Conservation (phyloP, 208 protist species). For the Leishmania tarentolae region DNA sequence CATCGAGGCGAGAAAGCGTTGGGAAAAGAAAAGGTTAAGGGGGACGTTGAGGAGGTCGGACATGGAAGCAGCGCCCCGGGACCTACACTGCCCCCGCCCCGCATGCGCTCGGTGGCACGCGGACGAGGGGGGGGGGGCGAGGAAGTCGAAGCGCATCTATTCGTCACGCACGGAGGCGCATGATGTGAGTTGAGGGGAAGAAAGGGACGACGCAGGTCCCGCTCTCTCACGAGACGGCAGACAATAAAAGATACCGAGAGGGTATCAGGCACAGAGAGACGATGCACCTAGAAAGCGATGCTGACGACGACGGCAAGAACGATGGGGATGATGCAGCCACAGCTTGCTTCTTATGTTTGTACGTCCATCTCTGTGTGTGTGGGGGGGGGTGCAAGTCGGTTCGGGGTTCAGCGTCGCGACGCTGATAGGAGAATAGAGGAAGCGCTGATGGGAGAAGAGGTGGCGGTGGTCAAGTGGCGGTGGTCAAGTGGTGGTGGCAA, state of each 20-base stretch:
- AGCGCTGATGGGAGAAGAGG: neutral
- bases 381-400: neutral
- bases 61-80: neutral
- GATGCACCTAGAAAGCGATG: neutral
- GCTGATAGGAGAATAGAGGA: neutral
- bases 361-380: neutral
- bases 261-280: neutral
- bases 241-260: neutral
- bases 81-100: neutral
- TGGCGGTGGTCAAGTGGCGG: too few species aligned
- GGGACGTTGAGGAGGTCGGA: neutral
- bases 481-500: too few species aligned
- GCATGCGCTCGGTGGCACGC: too few species aligned
- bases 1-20: neutral
- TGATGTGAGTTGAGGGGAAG: neutral
- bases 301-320: neutral
- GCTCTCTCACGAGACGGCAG: neutral
- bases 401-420: neutral
- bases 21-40: neutral
- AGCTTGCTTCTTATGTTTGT: neutral
- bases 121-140: neutral
- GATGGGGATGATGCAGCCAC: neutral
- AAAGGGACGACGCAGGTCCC: neutral
- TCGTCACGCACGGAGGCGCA: neutral
- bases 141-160: neutral